Conservation (phyloP, 768 basidiomycete species). For the Suillus lakei region DNA sequence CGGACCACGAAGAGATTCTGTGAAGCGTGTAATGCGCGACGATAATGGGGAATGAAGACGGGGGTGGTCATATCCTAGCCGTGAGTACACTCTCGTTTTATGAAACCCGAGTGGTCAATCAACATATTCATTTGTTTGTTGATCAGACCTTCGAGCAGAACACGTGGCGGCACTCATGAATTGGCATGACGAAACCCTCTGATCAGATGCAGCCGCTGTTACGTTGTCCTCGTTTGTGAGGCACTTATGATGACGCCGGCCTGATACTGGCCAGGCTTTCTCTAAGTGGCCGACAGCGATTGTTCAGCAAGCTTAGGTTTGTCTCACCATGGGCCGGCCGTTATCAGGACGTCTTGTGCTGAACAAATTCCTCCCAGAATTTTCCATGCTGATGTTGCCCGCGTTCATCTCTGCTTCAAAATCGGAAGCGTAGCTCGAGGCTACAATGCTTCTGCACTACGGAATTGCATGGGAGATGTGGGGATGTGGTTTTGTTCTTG, state of each 20-base stretch:
- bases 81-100: constrained; percentile 1
- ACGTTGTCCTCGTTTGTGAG: constrained; percentile 8
- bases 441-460: background rate
- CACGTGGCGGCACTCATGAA: background rate
- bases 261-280: background rate
- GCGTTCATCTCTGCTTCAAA: background rate
- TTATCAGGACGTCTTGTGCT: background rate
- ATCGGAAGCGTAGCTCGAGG: background rate
- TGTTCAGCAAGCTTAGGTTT: constrained; percentile 5
- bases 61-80: background rate
- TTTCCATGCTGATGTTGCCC: background rate
- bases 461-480: background rate
- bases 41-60: background rate
- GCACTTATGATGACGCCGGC: constrained; percentile 5
- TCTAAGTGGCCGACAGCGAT: constrained; percentile 3
- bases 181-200: background rate
- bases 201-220: constrained; percentile 1
- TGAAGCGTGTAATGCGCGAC: constrained; percentile 34
- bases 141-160: constrained; percentile 2
- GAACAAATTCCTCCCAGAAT: background rate
- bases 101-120: background rate
- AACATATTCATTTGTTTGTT: constrained; percentile 5
- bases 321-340: background rate
- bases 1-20: constrained; percentile 35
- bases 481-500: background rate